A percentile compares a stretch with the other conserved stretches of the same genome.
phyloP scores from a whole-genome alignment of 306 rosid species.

The Myrica gale region DNA sequence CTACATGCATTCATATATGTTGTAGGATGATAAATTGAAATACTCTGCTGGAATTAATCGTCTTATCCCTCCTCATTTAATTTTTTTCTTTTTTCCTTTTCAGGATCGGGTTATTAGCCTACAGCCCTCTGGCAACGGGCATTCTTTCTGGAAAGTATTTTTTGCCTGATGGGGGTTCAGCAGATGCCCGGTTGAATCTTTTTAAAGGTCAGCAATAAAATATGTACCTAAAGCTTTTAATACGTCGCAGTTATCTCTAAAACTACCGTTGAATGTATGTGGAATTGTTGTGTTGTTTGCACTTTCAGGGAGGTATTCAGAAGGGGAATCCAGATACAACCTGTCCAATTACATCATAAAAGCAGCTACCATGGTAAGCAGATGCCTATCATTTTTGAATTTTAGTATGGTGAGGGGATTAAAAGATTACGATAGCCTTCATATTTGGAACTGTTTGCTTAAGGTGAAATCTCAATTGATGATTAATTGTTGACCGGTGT shows the following conservation, averaged over 20 bases:
- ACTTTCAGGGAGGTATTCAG: conserved; percentile 65
- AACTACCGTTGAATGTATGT: conserved; percentile 7
- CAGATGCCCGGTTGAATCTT: conserved; percentile 69
- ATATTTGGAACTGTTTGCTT: background rate
- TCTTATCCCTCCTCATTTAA: background rate
- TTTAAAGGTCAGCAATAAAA: conserved; percentile 58
- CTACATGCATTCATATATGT: background rate
- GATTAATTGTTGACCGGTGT: background rate
- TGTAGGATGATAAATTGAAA: background rate
- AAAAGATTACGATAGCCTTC: background rate
- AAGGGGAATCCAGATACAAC: conserved; percentile 90
- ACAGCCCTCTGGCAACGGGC: conserved; percentile 97
- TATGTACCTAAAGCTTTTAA: conserved; percentile 3
- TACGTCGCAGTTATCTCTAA: background rate
- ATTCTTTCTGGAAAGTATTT: conserved; percentile 90
- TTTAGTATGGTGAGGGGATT: background rate
- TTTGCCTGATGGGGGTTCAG: conserved; percentile 51
- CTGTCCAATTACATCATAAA: conserved; percentile 45
- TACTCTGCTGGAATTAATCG: background rate
- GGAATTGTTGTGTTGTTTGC: conserved; percentile 8
- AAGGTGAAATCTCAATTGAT: background rate
- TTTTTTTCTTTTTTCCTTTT: conserved; percentile 11
- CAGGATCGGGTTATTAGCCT: conserved; percentile 82
- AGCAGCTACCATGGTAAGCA: conserved; percentile 60
- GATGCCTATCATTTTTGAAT: conserved; percentile 20